A percentile compares a stretch with the other conserved stretches of the same genome.
These are phyloP conservation scores for Suillus bovinus DNA, from an alignment of 768 basidiomycete genomes.

Conservation along the genomic window DNA sequence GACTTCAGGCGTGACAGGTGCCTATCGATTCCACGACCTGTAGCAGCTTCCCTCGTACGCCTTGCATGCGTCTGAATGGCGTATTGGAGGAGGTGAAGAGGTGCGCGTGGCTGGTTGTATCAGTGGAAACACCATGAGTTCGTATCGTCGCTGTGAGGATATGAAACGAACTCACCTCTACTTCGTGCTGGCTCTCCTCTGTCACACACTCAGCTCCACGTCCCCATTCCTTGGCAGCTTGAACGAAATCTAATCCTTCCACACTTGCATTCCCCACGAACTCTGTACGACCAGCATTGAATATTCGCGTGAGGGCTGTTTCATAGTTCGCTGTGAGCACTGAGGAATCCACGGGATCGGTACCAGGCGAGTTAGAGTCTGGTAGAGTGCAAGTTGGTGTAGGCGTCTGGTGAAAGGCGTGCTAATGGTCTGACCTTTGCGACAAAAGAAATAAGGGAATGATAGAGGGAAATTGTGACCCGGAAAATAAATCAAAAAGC, in stretches of 20 bases:
- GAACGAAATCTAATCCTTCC: slow-evolving; percentile 44
- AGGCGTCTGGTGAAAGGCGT: slow-evolving; percentile 73
- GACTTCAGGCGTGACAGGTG: slow-evolving; percentile 85
- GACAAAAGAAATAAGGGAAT: not conserved
- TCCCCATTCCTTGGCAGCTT: slow-evolving; percentile 18
- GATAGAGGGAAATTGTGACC: not conserved
- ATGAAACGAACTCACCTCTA: not conserved
- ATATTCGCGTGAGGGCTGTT: slow-evolving; percentile 85
- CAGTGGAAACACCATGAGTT: not conserved
- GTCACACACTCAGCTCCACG: not conserved
- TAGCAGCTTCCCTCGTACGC: slow-evolving; percentile 75
- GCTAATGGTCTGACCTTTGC: slow-evolving; percentile 33
- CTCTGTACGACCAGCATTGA: slow-evolving; percentile 87
- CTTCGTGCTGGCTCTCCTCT: not conserved
- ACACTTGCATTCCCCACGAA: slow-evolving; percentile 72
- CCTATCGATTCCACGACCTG: slow-evolving; percentile 84
- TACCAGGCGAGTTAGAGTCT: slow-evolving; percentile 91
- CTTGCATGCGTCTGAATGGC: slow-evolving; percentile 74
- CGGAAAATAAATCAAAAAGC: not conserved
- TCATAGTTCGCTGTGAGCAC: slow-evolving; percentile 94
- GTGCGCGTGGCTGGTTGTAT: slow-evolving; percentile 21
- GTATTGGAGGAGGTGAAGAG: slow-evolving; percentile 53
- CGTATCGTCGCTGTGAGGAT: not conserved
- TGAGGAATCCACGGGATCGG: slow-evolving; percentile 65
- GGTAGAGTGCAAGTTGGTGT: slow-evolving; percentile 94